Conservation (phyloP, 1,139 yeast genomes). For the Sugiyamaella grinbergsii region DNA sequence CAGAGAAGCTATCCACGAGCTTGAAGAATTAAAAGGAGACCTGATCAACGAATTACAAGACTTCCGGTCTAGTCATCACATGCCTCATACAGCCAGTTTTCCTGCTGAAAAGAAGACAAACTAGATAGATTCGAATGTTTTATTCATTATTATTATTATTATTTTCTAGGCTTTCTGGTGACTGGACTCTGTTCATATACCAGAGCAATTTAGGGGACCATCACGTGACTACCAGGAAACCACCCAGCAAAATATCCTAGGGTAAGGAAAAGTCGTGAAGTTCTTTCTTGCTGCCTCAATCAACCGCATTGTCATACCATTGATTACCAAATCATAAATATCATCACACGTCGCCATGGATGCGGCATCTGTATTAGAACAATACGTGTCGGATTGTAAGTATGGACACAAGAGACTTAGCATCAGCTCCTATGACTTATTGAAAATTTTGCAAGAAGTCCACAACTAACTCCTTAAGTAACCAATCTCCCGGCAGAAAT, state of each 20-base stretch:
- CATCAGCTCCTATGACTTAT: background rate
- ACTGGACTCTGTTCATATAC: background rate
- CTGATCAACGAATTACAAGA: constrained; percentile 22
- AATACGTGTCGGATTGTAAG: constrained; percentile 60
- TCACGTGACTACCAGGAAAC: no score
- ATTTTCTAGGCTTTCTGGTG: background rate
- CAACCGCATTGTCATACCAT: background rate
- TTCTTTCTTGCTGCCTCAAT: background rate
- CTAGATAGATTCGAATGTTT: no score
- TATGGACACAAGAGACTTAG: constrained; percentile 21
- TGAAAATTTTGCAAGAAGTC: no score
- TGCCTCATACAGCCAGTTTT: background rate
- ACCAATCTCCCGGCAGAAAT: constrained; percentile 91
- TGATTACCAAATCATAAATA: background rate
- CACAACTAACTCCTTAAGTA: no score
- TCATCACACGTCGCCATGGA: constrained; percentile 53
- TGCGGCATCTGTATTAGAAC: constrained; percentile 74
- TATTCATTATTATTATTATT: background rate
- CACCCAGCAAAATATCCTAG: no score
- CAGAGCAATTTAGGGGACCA: no score
- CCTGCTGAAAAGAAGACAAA: background rate
- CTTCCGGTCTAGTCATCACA: constrained; percentile 11
- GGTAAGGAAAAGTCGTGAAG: constrained; percentile 6
- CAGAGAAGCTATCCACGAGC: constrained; percentile 43
- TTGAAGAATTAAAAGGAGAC: constrained; percentile 34